These are phyloP conservation scores for Chaetomium olivaceum DNA, from an alignment of 2,329 filamentous ascomycete genomes.

Conservation along the genomic window DNA sequence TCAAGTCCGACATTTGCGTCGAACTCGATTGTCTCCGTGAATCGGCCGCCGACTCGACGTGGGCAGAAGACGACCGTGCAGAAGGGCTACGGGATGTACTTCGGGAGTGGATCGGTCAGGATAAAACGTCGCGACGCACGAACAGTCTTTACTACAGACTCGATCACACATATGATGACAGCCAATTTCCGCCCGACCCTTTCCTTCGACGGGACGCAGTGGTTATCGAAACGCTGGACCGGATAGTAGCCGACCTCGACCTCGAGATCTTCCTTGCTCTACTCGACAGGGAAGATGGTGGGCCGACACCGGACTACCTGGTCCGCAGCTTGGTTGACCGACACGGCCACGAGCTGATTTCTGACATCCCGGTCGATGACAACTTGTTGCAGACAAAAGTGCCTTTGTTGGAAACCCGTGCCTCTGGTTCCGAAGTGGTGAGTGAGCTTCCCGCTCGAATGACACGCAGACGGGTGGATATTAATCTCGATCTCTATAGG, in stretches of 20 bases:
- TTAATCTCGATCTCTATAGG: conserved; percentile 1
- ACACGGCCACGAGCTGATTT: conserved; percentile 6
- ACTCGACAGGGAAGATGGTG: conserved; percentile 17
- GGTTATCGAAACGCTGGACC: conserved; percentile 11
- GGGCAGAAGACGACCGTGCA: not conserved
- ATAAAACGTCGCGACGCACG: conserved; percentile 16
- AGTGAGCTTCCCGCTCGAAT: not conserved
- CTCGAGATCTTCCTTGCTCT: conserved; percentile 22
- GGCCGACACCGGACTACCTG: conserved; percentile 13
- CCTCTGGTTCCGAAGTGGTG: conserved; percentile 13
- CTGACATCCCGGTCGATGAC: conserved; percentile 13
- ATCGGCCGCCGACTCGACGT: not conserved
- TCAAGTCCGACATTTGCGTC: conserved; percentile 13
- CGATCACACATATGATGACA: conserved; percentile 8
- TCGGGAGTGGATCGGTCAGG: conserved; percentile 11
- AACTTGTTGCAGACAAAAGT: conserved; percentile 14
- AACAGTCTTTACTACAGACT: conserved; percentile 23
- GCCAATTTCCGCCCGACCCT: not conserved
- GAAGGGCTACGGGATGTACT: conserved; percentile 13
- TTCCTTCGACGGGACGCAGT: conserved; percentile 11
- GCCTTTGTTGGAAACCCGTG: not conserved
- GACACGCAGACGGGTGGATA: not conserved
- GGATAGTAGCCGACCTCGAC: not conserved
- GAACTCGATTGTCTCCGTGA: conserved; percentile 12
- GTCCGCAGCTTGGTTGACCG: conserved; percentile 12